Evolutionary conservation across 192 early-diverging fungal genomes (phyloP).

Genomic region (Coemansia sp.): DNA sequence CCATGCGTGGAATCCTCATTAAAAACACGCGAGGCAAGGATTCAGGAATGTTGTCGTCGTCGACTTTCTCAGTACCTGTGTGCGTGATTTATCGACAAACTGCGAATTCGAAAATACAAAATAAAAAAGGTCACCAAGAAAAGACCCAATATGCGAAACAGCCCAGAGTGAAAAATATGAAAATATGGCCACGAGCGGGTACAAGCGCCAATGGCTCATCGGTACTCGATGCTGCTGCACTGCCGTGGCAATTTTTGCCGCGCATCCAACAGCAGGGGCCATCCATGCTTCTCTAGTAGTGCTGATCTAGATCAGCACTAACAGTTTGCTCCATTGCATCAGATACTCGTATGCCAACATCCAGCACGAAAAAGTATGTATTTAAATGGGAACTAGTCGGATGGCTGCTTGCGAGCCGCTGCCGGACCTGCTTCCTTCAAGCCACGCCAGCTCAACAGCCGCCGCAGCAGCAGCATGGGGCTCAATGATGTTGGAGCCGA

Average conservation of each 20-base stretch:
- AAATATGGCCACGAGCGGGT: neutral
- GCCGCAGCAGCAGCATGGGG: neutral
- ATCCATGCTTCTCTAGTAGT: neutral
- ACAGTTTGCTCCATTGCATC: neutral
- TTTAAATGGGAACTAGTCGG: slow-evolving; percentile 16
- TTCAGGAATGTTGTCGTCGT: neutral
- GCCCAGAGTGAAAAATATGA: neutral
- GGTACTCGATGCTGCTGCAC: neutral
- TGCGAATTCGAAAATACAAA: neutral
- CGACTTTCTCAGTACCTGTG: neutral
- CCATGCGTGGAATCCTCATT: neutral
- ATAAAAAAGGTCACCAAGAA: neutral
- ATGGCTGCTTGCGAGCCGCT: slow-evolving; percentile 17
- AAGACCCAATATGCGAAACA: neutral
- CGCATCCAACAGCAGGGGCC: neutral
- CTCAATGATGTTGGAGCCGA: neutral
- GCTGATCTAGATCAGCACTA: neutral
- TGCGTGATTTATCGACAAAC: neutral
- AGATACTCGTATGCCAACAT: neutral
- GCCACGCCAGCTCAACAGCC: slow-evolving; percentile 12
- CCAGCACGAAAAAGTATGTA: neutral
- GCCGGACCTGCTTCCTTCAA: neutral
- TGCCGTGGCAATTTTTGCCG: neutral
- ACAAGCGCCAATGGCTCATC: neutral
- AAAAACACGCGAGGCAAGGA: neutral